These are phyloP conservation scores for Phtheirospermum japonicum DNA, from an alignment of 257 asterid genomes.

Conservation along the genomic window DNA sequence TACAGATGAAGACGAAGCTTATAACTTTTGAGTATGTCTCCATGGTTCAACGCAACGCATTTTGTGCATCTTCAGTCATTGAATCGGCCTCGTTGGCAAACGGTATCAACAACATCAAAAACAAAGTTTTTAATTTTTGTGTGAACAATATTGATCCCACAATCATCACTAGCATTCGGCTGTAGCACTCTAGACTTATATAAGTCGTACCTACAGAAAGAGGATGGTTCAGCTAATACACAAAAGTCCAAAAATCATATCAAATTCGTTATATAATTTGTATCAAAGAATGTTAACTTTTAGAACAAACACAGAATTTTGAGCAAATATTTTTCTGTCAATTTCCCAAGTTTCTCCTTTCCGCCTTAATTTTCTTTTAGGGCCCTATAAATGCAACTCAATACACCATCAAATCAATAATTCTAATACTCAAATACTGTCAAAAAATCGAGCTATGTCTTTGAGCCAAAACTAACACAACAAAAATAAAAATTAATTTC, in stretches of 20 bases:
- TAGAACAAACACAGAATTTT: slow-evolving; percentile 1
- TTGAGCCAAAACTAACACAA: too few species aligned
- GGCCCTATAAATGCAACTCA: too few species aligned
- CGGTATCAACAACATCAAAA: not conserved
- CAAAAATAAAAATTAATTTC: too few species aligned
- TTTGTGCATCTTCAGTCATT: slow-evolving; percentile 99
- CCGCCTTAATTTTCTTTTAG: not conserved
- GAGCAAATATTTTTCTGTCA: too few species aligned
- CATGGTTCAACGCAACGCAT: slow-evolving; percentile 96
- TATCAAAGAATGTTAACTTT: not conserved
- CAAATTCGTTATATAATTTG: not conserved
- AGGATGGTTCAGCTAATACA: too few species aligned
- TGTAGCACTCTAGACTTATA: slow-evolving; percentile 91
- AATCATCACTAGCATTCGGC: slow-evolving; percentile 98
- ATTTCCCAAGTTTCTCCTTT: not conserved
- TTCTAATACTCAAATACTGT: too few species aligned
- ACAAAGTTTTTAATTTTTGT: slow-evolving; percentile 81
- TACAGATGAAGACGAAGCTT: slow-evolving; percentile 95
- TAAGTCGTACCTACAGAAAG: slow-evolving; percentile 63
- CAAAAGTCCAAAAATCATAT: slow-evolving; percentile 1
- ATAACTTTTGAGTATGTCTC: slow-evolving; percentile 93
- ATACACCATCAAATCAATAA: too few species aligned
- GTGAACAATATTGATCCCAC: slow-evolving; percentile 98
- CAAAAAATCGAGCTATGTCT: too few species aligned
- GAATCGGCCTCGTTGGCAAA: slow-evolving; percentile 84